A percentile compares a stretch with the other conserved stretches of the same genome.
Conservation (phyloP, 169 alveolate genomes). For the Sarcocystis neurona region DNA sequence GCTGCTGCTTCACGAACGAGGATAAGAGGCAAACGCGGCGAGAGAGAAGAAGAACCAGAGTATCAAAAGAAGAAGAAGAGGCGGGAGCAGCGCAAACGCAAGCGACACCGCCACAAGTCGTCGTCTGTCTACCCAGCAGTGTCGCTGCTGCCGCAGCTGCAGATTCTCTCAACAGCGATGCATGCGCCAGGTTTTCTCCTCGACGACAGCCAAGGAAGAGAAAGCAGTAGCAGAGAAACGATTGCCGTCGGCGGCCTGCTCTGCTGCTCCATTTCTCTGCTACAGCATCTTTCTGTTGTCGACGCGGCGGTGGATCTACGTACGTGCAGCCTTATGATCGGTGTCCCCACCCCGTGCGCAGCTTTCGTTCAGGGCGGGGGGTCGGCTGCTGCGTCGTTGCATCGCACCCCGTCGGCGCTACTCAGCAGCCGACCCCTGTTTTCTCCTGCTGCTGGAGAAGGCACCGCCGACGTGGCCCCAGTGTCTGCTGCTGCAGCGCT, state of each 20-base stretch:
- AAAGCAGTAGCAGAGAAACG: slow-evolving; percentile 10
- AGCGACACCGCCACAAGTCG: no score
- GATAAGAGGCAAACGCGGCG: no score
- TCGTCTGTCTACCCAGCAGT: not conserved
- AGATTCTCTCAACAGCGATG: slow-evolving; percentile 22
- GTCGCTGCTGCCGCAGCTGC: slow-evolving; percentile 30
- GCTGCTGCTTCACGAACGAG: no score
- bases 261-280: slow-evolving; percentile 5
- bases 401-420: no score
- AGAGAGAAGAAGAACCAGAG: no score
- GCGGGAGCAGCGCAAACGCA: no score
- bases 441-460: slow-evolving; percentile 47
- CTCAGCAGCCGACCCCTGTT: no score
- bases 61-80: no score
- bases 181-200: slow-evolving; percentile 8
- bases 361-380: not conserved
- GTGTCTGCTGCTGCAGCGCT: slow-evolving; percentile 25
- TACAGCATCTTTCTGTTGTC: slow-evolving; percentile 1
- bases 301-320: slow-evolving; percentile 10
- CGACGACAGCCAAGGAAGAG: slow-evolving; percentile 2
- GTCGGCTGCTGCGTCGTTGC: no score
- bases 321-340: slow-evolving; percentile 12
- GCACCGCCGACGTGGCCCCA: slow-evolving; percentile 31
- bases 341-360: slow-evolving; percentile 29
- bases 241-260: slow-evolving; percentile 9